Percentiles rank a stretch among this genome's conserved stretches.
Evolutionary conservation across 106 monocot species (phyloP).

Genomic region (Dendrobium catenatum): DNA sequence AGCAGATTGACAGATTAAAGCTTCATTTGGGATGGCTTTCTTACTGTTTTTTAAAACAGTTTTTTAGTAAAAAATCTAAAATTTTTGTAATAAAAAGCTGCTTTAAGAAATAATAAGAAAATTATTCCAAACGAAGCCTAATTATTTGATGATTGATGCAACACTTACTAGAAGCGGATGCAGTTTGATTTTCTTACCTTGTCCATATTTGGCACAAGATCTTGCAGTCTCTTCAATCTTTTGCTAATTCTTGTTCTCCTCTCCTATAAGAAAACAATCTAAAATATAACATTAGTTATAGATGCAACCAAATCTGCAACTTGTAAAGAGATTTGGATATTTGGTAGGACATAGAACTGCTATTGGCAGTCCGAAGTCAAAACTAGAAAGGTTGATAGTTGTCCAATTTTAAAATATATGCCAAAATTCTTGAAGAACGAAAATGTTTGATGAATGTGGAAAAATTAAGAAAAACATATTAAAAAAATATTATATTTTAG

Average conservation of each 20-base stretch:
- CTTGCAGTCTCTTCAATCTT: constrained; percentile 33
- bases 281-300: neutral
- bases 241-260: constrained; percentile 45
- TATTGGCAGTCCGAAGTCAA: no score
- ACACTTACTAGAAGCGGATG: neutral
- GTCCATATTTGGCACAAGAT: constrained; percentile 38
- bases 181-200: constrained; percentile 18
- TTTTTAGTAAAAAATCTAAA: no score
- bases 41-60: no score
- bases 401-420: neutral
- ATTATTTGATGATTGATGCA: neutral
- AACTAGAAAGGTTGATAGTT: no score
- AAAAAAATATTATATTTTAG: neutral
- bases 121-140: no score
- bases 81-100: no score
- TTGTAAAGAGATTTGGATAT: neutral
- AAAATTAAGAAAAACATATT: neutral
- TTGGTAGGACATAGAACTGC: no score
- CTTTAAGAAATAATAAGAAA: no score
- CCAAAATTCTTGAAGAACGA: neutral
- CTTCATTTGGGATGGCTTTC: no score
- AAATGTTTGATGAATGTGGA: neutral
- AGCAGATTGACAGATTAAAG: neutral
- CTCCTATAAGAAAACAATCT: constrained; percentile 18
- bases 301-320: neutral